Percentiles rank a stretch among this genome's conserved stretches.
Conservation (phyloP, 805 yeast species). For the Candida ovalis region DNA sequence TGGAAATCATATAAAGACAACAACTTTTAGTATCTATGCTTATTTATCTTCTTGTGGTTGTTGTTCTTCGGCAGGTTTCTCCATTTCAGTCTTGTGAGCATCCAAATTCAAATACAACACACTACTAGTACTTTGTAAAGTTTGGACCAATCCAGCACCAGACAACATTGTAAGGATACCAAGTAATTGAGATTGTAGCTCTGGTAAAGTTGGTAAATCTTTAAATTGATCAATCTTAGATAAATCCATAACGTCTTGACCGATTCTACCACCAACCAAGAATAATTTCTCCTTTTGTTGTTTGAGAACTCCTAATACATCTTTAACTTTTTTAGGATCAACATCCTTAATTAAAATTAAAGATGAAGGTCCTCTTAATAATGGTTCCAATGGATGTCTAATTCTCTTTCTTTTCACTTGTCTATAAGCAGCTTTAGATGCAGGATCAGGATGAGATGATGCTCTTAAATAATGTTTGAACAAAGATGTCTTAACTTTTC, state of each 20-base stretch:
- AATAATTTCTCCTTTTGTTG: slow-evolving; percentile 69
- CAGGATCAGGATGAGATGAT: slow-evolving; percentile 68
- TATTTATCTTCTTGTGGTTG: neutral
- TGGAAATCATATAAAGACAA: neutral
- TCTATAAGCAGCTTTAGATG: slow-evolving; percentile 46
- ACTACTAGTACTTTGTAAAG: slow-evolving; percentile 68
- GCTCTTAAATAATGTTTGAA: slow-evolving; percentile 77
- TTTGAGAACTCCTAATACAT: slow-evolving; percentile 58
- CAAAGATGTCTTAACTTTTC: slow-evolving; percentile 63
- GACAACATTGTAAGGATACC: slow-evolving; percentile 81
- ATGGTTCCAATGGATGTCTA: slow-evolving; percentile 64
- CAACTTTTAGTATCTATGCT: neutral
- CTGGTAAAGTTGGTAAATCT: slow-evolving; percentile 65
- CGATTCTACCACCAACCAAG: slow-evolving; percentile 82
- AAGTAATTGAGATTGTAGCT: slow-evolving; percentile 75
- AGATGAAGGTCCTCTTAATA: slow-evolving; percentile 85
- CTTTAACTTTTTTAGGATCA: slow-evolving; percentile 66
- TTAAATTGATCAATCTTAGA: slow-evolving; percentile 59
- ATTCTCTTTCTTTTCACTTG: slow-evolving; percentile 37
- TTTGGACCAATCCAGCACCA: slow-evolving; percentile 85
- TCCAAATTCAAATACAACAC: slow-evolving; percentile 72
- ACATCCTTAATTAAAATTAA: slow-evolving; percentile 62
- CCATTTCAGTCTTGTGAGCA: slow-evolving; percentile 40
- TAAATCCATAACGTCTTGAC: slow-evolving; percentile 50
- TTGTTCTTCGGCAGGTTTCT: slow-evolving; percentile 9